A percentile compares a stretch with the other conserved stretches of the same genome.
These are phyloP conservation scores for Kandelia obovata DNA, from an alignment of 345 rosid genomes.

Conservation along the genomic window DNA sequence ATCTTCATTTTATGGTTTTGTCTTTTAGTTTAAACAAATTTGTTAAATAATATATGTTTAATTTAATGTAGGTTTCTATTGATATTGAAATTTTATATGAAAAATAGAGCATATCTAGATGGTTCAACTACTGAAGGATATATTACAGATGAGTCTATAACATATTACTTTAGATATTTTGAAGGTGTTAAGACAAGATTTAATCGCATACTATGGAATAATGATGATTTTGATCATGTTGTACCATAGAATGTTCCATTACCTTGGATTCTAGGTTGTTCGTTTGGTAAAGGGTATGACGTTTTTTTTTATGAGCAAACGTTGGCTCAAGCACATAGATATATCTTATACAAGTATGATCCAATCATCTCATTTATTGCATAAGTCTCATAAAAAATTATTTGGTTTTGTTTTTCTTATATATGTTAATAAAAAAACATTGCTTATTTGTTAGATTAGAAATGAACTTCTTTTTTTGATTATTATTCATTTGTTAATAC, in stretches of 20 bases:
- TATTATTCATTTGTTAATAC: no score
- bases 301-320: background rate
- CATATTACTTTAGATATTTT: slow-evolving; percentile 9
- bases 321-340: background rate
- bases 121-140: slow-evolving; percentile 8
- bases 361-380: background rate
- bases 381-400: background rate
- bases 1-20: no score
- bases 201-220: background rate
- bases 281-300: background rate
- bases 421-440: background rate
- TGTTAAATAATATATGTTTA: no score
- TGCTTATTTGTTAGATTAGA: no score
- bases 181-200: background rate
- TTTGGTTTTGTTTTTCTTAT: no score
- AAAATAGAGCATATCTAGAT: background rate
- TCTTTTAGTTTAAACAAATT: no score
- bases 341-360: slow-evolving; percentile 1
- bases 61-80: no score
- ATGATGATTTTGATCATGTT: background rate
- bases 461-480: no score
- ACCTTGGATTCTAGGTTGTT: background rate
- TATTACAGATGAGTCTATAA: slow-evolving; percentile 6
- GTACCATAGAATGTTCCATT: background rate
- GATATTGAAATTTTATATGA: background rate